Conservation (phyloP, 2,329 filamentous ascomycete species). For the Onygenales sp. region DNA sequence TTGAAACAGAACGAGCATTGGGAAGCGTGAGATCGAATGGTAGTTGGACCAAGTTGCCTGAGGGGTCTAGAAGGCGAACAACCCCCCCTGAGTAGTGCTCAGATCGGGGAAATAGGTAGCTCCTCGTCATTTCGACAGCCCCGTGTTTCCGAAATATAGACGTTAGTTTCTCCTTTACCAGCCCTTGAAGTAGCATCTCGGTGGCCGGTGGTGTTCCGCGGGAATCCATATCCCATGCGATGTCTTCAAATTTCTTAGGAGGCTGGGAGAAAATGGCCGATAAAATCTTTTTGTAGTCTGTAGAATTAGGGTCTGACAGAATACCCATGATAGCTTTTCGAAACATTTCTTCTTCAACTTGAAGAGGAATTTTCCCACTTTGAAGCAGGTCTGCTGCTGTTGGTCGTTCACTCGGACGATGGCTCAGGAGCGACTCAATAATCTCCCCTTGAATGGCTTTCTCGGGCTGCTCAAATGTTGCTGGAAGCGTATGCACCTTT, state of each 20-base stretch:
- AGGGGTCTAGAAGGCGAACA: slow-evolving; percentile 70
- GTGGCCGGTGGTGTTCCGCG: slow-evolving; percentile 42
- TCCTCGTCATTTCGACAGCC: slow-evolving; percentile 69
- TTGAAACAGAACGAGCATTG: slow-evolving; percentile 74
- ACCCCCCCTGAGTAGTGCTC: slow-evolving; percentile 65
- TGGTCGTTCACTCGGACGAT: slow-evolving; percentile 73
- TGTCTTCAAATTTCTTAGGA: slow-evolving; percentile 70
- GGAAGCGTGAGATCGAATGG: slow-evolving; percentile 89
- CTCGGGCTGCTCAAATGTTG: slow-evolving; percentile 61
- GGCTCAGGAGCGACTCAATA: slow-evolving; percentile 68
- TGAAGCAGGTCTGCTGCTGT: slow-evolving; percentile 73
- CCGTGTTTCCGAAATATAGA: slow-evolving; percentile 82
- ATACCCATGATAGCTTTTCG: slow-evolving; percentile 71
- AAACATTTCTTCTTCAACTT: slow-evolving; percentile 88
- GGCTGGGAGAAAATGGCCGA: slow-evolving; percentile 72
- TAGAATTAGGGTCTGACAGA: slow-evolving; percentile 65
- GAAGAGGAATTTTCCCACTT: slow-evolving; percentile 77
- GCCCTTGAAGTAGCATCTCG: slow-evolving; percentile 55
- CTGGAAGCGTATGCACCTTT: slow-evolving; percentile 58
- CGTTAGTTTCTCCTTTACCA: slow-evolving; percentile 65
- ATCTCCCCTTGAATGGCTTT: slow-evolving; percentile 64
- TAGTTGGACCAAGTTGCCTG: slow-evolving; percentile 83
- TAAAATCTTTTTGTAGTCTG: slow-evolving; percentile 83
- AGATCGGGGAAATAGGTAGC: slow-evolving; percentile 71
- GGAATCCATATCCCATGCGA: slow-evolving; percentile 63